Evolutionary conservation across 345 rosid species (phyloP).

Genomic region (Eucalyptus polybractea): DNA sequence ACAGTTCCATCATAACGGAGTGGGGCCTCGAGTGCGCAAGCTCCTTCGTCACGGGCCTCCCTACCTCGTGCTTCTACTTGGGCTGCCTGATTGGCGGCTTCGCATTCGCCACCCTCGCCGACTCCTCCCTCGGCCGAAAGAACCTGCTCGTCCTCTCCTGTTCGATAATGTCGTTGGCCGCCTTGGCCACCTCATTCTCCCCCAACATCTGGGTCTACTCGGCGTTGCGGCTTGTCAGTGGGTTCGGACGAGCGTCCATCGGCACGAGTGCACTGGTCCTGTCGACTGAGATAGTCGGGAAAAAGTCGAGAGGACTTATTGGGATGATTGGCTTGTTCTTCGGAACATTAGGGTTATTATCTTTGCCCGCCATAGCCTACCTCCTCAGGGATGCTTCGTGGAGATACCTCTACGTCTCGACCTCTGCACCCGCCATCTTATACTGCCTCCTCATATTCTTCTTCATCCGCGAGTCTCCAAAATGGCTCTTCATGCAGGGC

Average conservation of each 20-base stretch:
- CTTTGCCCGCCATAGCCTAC: constrained; percentile 33
- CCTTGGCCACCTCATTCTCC: constrained; percentile 11
- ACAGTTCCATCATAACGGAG: constrained; percentile 2
- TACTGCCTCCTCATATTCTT: constrained; percentile 13
- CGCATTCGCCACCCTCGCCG: constrained; percentile 14
- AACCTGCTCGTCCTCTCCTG: constrained; percentile 12
- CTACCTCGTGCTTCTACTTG: constrained; percentile 7
- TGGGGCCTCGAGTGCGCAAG: constrained; percentile 6
- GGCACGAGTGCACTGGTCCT: constrained; percentile 23
- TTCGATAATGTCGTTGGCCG: constrained; percentile 18
- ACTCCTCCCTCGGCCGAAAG: constrained; percentile 23
- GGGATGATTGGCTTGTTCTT: constrained; percentile 29
- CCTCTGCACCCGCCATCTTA: constrained; percentile 16
- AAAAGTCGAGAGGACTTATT: constrained; percentile 30
- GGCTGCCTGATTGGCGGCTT: constrained; percentile 24
- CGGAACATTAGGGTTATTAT: constrained; percentile 36
- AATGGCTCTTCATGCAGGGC: constrained; percentile 43
- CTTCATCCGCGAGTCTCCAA: constrained; percentile 32
- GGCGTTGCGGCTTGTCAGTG: constrained; percentile 14
- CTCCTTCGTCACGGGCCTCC: constrained; percentile 1
- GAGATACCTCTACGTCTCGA: constrained; percentile 34
- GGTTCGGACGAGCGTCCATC: constrained; percentile 14
- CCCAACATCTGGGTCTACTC: constrained; percentile 24
- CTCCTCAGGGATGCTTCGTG: constrained; percentile 21
- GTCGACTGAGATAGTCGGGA: constrained; percentile 27